These are phyloP conservation scores for Pneumocystis carinii DNA, from an alignment of 1,139 yeast species.

Conservation along the genomic window DNA sequence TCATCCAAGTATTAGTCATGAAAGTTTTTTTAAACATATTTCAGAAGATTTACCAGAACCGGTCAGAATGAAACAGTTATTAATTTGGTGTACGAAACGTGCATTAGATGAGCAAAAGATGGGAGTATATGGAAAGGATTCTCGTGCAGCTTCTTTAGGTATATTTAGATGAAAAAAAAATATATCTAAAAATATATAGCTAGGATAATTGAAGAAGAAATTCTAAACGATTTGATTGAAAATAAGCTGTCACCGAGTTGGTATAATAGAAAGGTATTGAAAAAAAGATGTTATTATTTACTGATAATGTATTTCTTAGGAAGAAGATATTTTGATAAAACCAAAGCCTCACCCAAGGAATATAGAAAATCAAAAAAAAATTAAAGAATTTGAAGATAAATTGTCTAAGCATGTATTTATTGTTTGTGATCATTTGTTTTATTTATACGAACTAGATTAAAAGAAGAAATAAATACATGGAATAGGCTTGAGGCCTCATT, in stretches of 20 bases:
- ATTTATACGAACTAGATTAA: neutral
- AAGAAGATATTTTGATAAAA: constrained; percentile 45
- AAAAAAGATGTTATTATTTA: constrained; percentile 18
- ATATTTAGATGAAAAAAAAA: constrained; percentile 19
- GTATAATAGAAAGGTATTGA: constrained; percentile 34
- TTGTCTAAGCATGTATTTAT: constrained; percentile 6
- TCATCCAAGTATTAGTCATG: constrained; percentile 43
- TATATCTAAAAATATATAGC: constrained; percentile 38
- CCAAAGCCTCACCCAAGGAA: constrained; percentile 33
- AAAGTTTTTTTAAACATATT: constrained; percentile 47
- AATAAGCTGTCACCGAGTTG: constrained; percentile 52
- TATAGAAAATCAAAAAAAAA: constrained; percentile 33
- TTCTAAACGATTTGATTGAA: constrained; percentile 41
- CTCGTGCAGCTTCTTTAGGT: constrained; percentile 3
- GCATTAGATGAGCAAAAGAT: constrained; percentile 27
- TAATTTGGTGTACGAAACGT: constrained; percentile 55
- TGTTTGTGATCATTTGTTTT: neutral
- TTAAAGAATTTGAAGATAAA: constrained; percentile 18
- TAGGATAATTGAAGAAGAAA: constrained; percentile 49
- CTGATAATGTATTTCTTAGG: constrained; percentile 1
- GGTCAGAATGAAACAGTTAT: constrained; percentile 52
- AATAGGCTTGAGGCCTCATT: constrained; percentile 6
- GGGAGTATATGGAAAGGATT: constrained; percentile 4
- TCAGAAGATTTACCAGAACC: constrained; percentile 55
- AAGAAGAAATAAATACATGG: constrained; percentile 3